phyloP scores from a whole-genome alignment of 2,329 filamentous ascomycete genomes.

The Neopestalotiopsis clavispora region DNA sequence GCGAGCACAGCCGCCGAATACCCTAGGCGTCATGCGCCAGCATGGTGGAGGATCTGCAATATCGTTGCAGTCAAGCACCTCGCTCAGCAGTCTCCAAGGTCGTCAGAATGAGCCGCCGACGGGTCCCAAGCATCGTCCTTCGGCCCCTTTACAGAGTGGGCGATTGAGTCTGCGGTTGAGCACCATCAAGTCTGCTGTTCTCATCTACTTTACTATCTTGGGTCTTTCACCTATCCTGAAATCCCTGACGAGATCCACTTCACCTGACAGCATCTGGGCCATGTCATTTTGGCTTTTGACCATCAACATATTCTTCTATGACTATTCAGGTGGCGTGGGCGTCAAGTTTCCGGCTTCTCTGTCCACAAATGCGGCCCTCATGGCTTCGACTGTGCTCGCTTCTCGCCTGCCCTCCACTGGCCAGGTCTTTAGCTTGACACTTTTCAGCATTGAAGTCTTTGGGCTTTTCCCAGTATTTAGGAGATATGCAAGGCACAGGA shows the following conservation, averaged over 20 bases:
- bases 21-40: conserved; percentile 42
- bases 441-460: conserved; percentile 97
- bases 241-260: conserved; percentile 91
- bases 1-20: conserved; percentile 33
- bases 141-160: conserved; percentile 40
- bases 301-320: conserved; percentile 98
- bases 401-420: conserved; percentile 87
- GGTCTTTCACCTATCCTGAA: conserved; percentile 95
- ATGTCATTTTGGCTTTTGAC: conserved; percentile 91
- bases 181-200: conserved; percentile 87
- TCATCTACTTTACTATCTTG: conserved; percentile 92
- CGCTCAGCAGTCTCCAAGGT: conserved; percentile 37
- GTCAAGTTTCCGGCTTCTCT: conserved; percentile 73
- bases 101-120: conserved; percentile 35
- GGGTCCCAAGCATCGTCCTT: conserved; percentile 39
- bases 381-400: conserved; percentile 94
- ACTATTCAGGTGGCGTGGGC: conserved; percentile 78
- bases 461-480: conserved; percentile 97
- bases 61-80: conserved; percentile 55
- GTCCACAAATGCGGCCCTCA: conserved; percentile 93
- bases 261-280: conserved; percentile 95
- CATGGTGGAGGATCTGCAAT: conserved; percentile 59
- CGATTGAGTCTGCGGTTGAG: conserved; percentile 63
- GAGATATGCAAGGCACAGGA: conserved; percentile 82
- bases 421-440: conserved; percentile 91